A percentile compares a stretch with the other conserved stretches of the same genome.
Evolutionary conservation across 1,284 basidiomycete genomes (phyloP).

Genomic region (Pyrrhoderma lamaoense): DNA sequence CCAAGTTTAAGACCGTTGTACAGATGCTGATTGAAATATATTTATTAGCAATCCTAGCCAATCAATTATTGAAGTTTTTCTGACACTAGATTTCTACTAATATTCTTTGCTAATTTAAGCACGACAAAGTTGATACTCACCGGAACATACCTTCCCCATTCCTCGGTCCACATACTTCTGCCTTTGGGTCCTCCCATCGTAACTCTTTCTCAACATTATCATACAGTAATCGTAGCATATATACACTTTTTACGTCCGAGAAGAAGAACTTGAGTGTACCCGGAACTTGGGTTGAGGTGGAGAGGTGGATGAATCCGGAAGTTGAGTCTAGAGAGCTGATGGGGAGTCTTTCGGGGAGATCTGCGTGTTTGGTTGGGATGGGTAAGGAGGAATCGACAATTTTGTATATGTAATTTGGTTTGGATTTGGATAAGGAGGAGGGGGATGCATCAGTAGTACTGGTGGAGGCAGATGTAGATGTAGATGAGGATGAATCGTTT

Average conservation of each 20-base stretch:
- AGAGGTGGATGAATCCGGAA: constrained; percentile 56
- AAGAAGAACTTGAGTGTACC: constrained; percentile 52
- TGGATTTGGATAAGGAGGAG: neutral
- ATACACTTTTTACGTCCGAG: constrained; percentile 32
- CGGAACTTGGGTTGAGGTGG: constrained; percentile 47
- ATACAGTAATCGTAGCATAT: constrained; percentile 41
- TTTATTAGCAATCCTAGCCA: neutral
- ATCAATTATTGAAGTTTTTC: neutral
- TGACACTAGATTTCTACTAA: neutral
- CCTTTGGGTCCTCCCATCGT: constrained; percentile 42
- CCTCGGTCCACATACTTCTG: constrained; percentile 34
- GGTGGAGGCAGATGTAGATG: too few species aligned
- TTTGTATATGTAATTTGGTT: constrained; percentile 45
- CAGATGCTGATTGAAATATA: constrained; percentile 36
- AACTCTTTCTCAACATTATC: constrained; percentile 32
- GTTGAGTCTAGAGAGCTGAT: constrained; percentile 34
- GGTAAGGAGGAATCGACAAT: constrained; percentile 34
- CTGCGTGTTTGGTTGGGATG: constrained; percentile 32
- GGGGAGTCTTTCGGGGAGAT: constrained; percentile 28
- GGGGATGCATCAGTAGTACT: neutral
- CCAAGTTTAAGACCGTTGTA: constrained; percentile 41
- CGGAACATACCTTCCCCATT: constrained; percentile 46
- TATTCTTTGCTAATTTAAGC: neutral
- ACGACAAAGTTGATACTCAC: neutral
- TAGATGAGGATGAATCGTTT: too few species aligned